Evolutionary conservation across 208 protist species (phyloP).

Genomic region (Trichomonas gallinae): DNA sequence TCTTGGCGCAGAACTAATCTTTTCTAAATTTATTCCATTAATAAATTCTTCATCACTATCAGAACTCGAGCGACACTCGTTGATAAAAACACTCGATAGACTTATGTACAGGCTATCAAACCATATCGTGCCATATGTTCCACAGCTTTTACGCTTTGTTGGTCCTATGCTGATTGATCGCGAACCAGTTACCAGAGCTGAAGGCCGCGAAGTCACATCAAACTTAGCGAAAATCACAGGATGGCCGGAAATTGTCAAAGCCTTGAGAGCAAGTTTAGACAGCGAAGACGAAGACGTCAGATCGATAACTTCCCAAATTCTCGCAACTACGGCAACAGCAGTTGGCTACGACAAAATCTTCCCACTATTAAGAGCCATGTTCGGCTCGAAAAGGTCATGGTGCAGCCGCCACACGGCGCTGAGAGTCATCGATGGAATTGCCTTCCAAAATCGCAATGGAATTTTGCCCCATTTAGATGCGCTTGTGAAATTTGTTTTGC

Average conservation of each 20-base stretch:
- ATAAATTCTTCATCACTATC: slow-evolving; percentile 83
- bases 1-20: slow-evolving; percentile 84
- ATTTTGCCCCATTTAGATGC: slow-evolving; percentile 76
- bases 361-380: slow-evolving; percentile 86
- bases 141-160: slow-evolving; percentile 95
- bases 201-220: slow-evolving; percentile 92
- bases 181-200: slow-evolving; percentile 86
- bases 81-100: slow-evolving; percentile 83
- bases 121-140: slow-evolving; percentile 75
- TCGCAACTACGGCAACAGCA: slow-evolving; percentile 81
- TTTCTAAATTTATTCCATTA: slow-evolving; percentile 89
- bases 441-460: slow-evolving; percentile 81
- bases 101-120: slow-evolving; percentile 91
- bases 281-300: slow-evolving; percentile 87
- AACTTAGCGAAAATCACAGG: slow-evolving; percentile 94
- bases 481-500: slow-evolving; percentile 77
- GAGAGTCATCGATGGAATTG: slow-evolving; percentile 81
- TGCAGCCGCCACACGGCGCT: slow-evolving; percentile 79
- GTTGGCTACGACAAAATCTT: slow-evolving; percentile 80
- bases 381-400: slow-evolving; percentile 76
- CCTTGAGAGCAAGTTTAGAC: slow-evolving; percentile 91
- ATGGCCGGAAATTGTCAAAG: slow-evolving; percentile 83
- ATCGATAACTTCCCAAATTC: slow-evolving; percentile 89
- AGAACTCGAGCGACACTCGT: slow-evolving; percentile 88
- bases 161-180: slow-evolving; percentile 91